These are phyloP conservation scores for Cercospora zeae-maydis DNA, from an alignment of 2,329 filamentous ascomycete genomes.

Conservation along the genomic window DNA sequence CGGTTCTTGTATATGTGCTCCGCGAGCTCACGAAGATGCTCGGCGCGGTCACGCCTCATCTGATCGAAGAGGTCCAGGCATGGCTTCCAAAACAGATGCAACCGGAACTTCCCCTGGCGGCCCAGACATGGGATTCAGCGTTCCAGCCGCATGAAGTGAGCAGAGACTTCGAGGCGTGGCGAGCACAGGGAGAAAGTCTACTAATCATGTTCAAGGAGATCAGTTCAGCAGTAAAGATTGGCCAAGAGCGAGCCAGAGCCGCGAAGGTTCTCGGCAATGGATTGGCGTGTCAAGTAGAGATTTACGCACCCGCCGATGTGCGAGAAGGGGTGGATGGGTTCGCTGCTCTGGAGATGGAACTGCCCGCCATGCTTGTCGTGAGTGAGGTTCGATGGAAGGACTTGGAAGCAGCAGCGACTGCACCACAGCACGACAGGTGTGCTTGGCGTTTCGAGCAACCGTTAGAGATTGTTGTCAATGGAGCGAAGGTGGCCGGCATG, in stretches of 20 bases:
- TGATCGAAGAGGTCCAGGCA: slow-evolving; percentile 87
- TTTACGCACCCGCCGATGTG: slow-evolving; percentile 37
- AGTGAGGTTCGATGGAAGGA: slow-evolving; percentile 35
- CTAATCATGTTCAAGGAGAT: slow-evolving; percentile 46
- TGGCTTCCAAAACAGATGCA: slow-evolving; percentile 56
- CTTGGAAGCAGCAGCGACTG: slow-evolving; percentile 9
- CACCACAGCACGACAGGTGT: slow-evolving; percentile 23
- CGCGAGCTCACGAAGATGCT: slow-evolving; percentile 73
- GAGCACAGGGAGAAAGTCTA: slow-evolving; percentile 46
- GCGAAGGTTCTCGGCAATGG: slow-evolving; percentile 75
- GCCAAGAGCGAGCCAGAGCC: slow-evolving; percentile 68
- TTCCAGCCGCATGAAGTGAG: slow-evolving; percentile 15
- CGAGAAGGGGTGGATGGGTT: slow-evolving; percentile 7
- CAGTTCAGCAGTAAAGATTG: slow-evolving; percentile 66
- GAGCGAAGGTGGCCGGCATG: slow-evolving; percentile 24
- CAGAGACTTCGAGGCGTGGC: neutral
- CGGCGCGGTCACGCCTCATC: slow-evolving; percentile 72
- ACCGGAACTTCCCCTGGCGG: slow-evolving; percentile 27
- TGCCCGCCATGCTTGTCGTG: slow-evolving; percentile 45
- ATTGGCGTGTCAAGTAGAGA: slow-evolving; percentile 68
- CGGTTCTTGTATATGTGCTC: slow-evolving; percentile 60
- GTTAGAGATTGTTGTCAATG: slow-evolving; percentile 37
- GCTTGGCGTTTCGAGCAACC: slow-evolving; percentile 44
- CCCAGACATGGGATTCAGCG: slow-evolving; percentile 26
- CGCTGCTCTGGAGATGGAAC: slow-evolving; percentile 28